Percentiles rank a stretch among this genome's conserved stretches.
Evolutionary conservation across 1,284 basidiomycete species (phyloP).

Genomic region (Ustilago shanxiensis): DNA sequence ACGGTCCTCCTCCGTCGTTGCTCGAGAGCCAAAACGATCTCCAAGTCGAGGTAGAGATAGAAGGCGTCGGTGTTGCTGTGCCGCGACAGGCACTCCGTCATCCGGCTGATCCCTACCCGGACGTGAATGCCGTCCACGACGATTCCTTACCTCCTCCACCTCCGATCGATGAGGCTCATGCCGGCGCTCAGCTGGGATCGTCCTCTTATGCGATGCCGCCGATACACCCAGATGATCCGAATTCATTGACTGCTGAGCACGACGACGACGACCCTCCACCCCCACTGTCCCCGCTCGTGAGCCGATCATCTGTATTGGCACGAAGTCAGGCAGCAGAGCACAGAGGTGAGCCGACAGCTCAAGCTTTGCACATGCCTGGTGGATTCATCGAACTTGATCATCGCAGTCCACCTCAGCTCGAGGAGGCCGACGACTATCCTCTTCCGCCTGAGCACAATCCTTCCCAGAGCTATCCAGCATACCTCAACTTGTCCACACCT

Average conservation of each 20-base stretch:
- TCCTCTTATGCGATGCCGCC: conserved; percentile 13
- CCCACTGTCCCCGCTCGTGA: conserved; percentile 20
- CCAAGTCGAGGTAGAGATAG: conserved; percentile 64
- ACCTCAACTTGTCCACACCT: neutral
- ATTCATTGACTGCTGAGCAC: neutral
- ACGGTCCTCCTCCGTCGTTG: conserved; percentile 55
- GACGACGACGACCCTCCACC: conserved; percentile 30
- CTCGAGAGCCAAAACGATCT: conserved; percentile 58
- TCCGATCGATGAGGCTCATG: conserved; percentile 25
- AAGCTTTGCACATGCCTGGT: conserved; percentile 4
- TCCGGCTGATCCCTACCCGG: conserved; percentile 36
- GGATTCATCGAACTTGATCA: neutral
- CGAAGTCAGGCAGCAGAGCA: neutral
- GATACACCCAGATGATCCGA: neutral
- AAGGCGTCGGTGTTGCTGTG: conserved; percentile 61
- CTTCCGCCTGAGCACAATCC: conserved; percentile 10
- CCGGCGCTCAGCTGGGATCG: neutral
- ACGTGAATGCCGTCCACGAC: neutral
- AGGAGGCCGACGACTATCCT: neutral
- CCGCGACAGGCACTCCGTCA: conserved; percentile 37
- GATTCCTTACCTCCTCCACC: conserved; percentile 30
- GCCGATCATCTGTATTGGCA: conserved; percentile 3
- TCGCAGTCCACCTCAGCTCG: neutral
- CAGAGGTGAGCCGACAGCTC: neutral
- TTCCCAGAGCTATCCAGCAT: neutral